Evolutionary conservation across 176 grass and related monocot genomes (phyloP).

Genomic region (Hsuehochloa calcarea): DNA sequence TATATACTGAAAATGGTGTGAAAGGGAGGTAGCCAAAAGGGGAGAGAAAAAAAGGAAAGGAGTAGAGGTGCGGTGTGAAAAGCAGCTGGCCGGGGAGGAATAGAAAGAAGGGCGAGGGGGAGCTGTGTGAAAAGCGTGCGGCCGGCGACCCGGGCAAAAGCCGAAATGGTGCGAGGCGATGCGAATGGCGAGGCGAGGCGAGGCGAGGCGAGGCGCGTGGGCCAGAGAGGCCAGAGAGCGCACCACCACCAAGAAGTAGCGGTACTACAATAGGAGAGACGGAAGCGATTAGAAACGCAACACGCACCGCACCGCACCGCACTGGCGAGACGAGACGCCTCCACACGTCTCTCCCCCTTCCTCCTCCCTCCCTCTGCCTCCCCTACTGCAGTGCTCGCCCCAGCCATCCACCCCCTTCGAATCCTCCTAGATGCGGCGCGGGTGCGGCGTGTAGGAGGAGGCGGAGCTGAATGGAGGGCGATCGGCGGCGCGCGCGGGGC

Average conservation of each 20-base stretch:
- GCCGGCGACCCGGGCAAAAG: constrained; percentile 13
- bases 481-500: not conserved
- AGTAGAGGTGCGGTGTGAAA: not conserved
- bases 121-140: not conserved
- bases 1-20: not conserved
- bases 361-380: not conserved
- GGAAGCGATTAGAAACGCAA: constrained; percentile 11
- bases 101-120: no score
- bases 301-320: constrained; percentile 25
- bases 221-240: constrained; percentile 3
- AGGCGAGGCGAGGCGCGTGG: not conserved
- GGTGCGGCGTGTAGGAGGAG: not conserved
- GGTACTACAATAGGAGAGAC: not conserved
- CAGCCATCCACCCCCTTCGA: not conserved
- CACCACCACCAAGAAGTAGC: not conserved
- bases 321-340: constrained; percentile 30
- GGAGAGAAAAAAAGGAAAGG: not conserved
- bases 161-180: not conserved
- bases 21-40: not conserved
- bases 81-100: not conserved
- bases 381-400: not conserved
- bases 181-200: not conserved
- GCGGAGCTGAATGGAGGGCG: not conserved
- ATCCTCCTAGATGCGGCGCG: constrained; percentile 35
- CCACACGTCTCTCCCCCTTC: constrained; percentile 36